Base-by-base conservation (phyloP, 805 yeast genomes). In the Pichia thaimueangensis region DNA sequence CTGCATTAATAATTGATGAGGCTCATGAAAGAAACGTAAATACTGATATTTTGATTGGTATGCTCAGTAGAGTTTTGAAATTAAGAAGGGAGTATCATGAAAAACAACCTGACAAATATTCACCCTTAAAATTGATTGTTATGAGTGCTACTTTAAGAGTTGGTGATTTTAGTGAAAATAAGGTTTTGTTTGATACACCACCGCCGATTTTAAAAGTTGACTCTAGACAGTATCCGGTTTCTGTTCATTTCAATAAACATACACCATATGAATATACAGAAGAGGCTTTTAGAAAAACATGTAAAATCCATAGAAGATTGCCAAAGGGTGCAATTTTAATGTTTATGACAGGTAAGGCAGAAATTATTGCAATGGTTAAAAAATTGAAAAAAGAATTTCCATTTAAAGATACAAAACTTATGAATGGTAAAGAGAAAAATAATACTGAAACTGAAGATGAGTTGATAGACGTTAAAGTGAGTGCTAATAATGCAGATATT, bases 81-180 rank as follows among this genome's bases (percentile, higher is more conserved):
- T 69, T 91, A 30, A 77, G 99, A 55, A 67, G 75, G 16, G 70
- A 74, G 47, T 71, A 75, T 39, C 69, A 70, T 54, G 55, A 50
- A 3, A 59, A 70, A 40, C 66, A 78, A 49, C 79, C 84, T 2
- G 32, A 41, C 0, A 68, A 65, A 23, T 62, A 64, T 54, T 76
- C 72, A 47, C 88, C 83, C 11, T 68, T 93, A 46, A 93, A 91
- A 59, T 64, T 93, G 45, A 75, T 93, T 22, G 82, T 93, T 53
- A 93, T 93, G 99, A 89, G 97, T 34, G 99, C 99, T 15, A 93
- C 99, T 0, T 71, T 93, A 45, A 72, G 97, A 54, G 97, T 93
- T 1, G 66, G 91, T 13, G 99, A 93, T 60, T 93, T 93, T 57
- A 78, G 96, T 40, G 95, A 88, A 54, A 93, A 93, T 60, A 58